Base-by-base conservation (phyloP, 129 eudicot genomes). In the Centaurea solstitialis region DNA sequence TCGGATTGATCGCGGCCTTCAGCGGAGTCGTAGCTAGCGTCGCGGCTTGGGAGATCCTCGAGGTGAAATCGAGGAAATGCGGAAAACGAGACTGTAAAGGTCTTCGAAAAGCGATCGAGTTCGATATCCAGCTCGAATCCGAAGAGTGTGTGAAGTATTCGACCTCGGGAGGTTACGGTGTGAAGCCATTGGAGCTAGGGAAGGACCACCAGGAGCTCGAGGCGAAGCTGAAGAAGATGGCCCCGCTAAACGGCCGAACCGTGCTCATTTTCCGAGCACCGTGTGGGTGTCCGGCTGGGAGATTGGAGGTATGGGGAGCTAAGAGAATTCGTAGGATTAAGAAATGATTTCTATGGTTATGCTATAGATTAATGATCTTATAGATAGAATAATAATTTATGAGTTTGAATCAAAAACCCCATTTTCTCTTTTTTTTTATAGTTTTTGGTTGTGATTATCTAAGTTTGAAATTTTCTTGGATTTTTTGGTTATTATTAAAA, bases 301-400 rank as follows among this genome's bases (percentile, higher is more conserved):
- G 82, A 79, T 79, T 88, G 81, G 87, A 84, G 83, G 89, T 85
- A 53, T 88, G 88, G 91, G 87, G 91, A 0, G 82, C 83, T 70
- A 88, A 82, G 72, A 39, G 79, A 76, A 45, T 87, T 50, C 87
- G 87, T 38, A 83, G 90, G 33, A 73, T 87, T 74, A 87, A 84
- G 80, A 87, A 87, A 77, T 87, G 83, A 80, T 17, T 70, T 41
- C n/a, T 4, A 78, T n/a, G 39, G 1, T 64, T 12, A 64, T 68
- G 35, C 8, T 78, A n/a, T n/a, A 50, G 53, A 69, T 47, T 78
- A 26, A 26, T 26, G 1, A 1, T 68, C 26, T 9, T 9, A 68
- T 68, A 68, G 68, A 78, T 68, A 69, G 21, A 78, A 45, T 69
- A 78, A 68, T 43, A n/a, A n/a, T n/a, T n/a, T n/a, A n/a, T n/a